Base-by-base conservation (phyloP, 73 alveolate species). In the Stentor roeselii region DNA sequence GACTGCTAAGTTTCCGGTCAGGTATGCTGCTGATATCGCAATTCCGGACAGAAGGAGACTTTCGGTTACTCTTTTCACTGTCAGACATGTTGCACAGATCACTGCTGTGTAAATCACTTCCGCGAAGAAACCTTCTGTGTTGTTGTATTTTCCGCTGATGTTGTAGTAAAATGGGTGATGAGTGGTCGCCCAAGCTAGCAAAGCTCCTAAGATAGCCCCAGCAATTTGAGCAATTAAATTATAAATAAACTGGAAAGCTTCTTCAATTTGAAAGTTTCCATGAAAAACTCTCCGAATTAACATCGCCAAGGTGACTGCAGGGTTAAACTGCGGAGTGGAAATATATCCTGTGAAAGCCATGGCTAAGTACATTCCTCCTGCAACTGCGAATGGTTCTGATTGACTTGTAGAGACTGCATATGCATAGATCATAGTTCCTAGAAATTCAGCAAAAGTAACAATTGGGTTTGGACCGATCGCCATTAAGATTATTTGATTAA, bases 231-330 rank as follows among this genome's bases (percentile, higher is more conserved):
- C 80, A 67, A n/a, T 40, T 27, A 67, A 21, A 2, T 67, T 21
- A 27, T 11, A 27, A 21, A 50, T 11, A 50, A 50, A 50, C 21
- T 50, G 67, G 6, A 50, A 50, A 50, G 21, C 21, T 21, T 11
- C 21, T 50, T 6, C 30, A 50, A 50, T 6, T 6, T 6, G 6
- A 11, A 50, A 21, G 6, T 50, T 21, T 11, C 67, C 67, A 50
- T 50, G 67, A 50, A 11, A 50, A 11, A 50, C 6, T 50, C 67
- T 50, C 6, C 67, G 67, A 50, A 32, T n/a, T 36, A 34, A 14
- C 2, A 36, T 82, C 60, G 59, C 39, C 60, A 76, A 42, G 83
- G 58, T 80, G 83, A 67, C 34, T 0, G 80, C 80, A 0, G 80
- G 80, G 34, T 67, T 67, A 34, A 67, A 67, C n/a, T 67, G 80